phyloP scores from a whole-genome alignment of 306 rosid genomes.

The Cucumis melo region DNA sequence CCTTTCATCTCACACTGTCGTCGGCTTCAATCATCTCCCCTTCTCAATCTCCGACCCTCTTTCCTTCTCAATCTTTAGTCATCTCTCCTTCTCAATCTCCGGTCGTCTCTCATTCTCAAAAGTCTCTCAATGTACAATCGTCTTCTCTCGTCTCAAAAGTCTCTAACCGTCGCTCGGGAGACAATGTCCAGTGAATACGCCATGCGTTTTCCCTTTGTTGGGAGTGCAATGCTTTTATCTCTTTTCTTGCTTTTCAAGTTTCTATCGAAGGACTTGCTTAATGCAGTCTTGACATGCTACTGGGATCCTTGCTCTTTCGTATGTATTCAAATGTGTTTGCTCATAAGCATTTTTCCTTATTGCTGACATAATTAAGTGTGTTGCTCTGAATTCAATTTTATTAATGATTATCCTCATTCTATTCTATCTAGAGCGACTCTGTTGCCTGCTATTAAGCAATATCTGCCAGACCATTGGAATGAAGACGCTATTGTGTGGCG shows the following conservation, averaged over 20 bases:
- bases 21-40: no score
- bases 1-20: no score
- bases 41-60: no score
- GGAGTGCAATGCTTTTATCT: slow-evolving; percentile 96
- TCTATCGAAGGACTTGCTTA: slow-evolving; percentile 94
- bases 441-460: slow-evolving; percentile 70
- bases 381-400: background rate
- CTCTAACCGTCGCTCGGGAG: no score
- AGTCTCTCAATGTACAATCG: no score
- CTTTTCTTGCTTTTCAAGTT: slow-evolving; percentile 95
- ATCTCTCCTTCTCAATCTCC: no score
- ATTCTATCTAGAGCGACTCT: slow-evolving; percentile 69
- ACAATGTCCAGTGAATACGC: slow-evolving; percentile 99
- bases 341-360: background rate
- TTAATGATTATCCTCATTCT: background rate
- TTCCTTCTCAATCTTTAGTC: no score
- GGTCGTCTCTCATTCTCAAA: no score
- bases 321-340: slow-evolving; percentile 21
- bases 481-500: slow-evolving; percentile 50
- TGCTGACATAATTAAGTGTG: background rate
- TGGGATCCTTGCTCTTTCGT: slow-evolving; percentile 96
- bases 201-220: slow-evolving; percentile 98
- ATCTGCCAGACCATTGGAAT: slow-evolving; percentile 74
- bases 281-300: slow-evolving; percentile 86
- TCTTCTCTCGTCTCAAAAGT: no score